These are phyloP conservation scores for Fistulifera pelliculosa DNA, from an alignment of 108 stramenopile genomes.

Conservation along the genomic window DNA sequence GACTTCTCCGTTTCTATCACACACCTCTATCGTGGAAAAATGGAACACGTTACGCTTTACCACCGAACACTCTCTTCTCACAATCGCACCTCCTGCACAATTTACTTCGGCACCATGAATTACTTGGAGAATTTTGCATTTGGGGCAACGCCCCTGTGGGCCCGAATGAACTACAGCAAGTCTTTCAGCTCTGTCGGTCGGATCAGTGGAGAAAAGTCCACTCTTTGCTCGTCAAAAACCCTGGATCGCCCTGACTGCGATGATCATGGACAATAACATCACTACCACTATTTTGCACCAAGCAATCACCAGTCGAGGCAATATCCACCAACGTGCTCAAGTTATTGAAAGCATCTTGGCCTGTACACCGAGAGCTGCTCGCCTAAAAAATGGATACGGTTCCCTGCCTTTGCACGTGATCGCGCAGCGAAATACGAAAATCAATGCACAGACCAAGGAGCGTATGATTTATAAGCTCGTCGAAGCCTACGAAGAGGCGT, in stretches of 20 bases:
- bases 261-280: constrained; percentile 53
- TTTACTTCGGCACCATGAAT: no score
- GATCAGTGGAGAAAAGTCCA: constrained; percentile 32
- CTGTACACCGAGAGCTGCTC: constrained; percentile 30
- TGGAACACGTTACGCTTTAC: no score
- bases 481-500: constrained; percentile 24
- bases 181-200: constrained; percentile 30
- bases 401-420: constrained; percentile 49
- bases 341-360: constrained; percentile 28
- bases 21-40: no score
- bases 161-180: constrained; percentile 22
- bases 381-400: constrained; percentile 45
- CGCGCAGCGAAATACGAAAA: constrained; percentile 45
- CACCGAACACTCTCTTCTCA: no score
- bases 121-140: no score
- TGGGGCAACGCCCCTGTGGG: background rate
- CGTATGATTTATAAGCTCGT: constrained; percentile 30
- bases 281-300: constrained; percentile 51
- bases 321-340: constrained; percentile 24
- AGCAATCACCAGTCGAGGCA: constrained; percentile 47
- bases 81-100: no score
- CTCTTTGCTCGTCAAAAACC: constrained; percentile 23
- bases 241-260: constrained; percentile 18
- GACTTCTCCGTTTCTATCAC: no score
- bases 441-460: constrained; percentile 41